A percentile compares a stretch with the other conserved stretches of the same genome.
phyloP scores from a whole-genome alignment of 2,329 filamentous ascomycete genomes.

The Penicillium sp. region DNA sequence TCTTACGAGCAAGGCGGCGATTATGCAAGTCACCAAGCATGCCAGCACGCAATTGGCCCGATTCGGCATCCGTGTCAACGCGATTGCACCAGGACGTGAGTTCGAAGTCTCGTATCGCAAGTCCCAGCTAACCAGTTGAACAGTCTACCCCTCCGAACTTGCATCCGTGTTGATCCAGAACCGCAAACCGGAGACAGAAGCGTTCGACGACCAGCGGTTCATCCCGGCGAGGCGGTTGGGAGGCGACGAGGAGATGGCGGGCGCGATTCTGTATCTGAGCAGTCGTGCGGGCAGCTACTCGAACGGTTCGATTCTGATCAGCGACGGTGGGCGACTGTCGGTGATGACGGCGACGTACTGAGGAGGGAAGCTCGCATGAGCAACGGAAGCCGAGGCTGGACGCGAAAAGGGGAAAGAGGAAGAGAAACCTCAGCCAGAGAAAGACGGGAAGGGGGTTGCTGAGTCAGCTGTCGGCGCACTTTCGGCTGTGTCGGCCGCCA shows the following conservation, averaged over 20 bases:
- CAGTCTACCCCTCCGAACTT: slow-evolving; percentile 15
- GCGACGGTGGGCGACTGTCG: not conserved
- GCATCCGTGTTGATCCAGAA: slow-evolving; percentile 6
- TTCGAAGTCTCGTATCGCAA: not conserved
- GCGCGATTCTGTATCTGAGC: not conserved
- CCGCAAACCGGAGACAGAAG: slow-evolving; percentile 17
- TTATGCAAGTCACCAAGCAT: slow-evolving; percentile 10
- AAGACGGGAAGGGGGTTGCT: too few species aligned
- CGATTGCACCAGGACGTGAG: not conserved
- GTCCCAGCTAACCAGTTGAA: not conserved
- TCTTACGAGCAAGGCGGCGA: slow-evolving; percentile 28
- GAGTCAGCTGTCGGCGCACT: not conserved
- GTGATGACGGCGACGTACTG: not conserved
- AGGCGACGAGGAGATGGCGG: not conserved
- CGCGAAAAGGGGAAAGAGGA: too few species aligned
- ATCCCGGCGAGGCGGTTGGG: not conserved
- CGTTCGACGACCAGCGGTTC: slow-evolving; percentile 10
- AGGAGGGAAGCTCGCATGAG: not conserved
- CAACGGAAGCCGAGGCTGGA: not conserved
- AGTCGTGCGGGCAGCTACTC: not conserved
- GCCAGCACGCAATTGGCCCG: not conserved
- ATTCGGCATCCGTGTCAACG: not conserved
- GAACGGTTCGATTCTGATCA: not conserved
- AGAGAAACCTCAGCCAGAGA: too few species aligned
- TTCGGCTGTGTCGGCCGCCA: not conserved